These are phyloP conservation scores for Termitomyces sp. DNA, from an alignment of 1,284 basidiomycete genomes.

Conservation along the genomic window DNA sequence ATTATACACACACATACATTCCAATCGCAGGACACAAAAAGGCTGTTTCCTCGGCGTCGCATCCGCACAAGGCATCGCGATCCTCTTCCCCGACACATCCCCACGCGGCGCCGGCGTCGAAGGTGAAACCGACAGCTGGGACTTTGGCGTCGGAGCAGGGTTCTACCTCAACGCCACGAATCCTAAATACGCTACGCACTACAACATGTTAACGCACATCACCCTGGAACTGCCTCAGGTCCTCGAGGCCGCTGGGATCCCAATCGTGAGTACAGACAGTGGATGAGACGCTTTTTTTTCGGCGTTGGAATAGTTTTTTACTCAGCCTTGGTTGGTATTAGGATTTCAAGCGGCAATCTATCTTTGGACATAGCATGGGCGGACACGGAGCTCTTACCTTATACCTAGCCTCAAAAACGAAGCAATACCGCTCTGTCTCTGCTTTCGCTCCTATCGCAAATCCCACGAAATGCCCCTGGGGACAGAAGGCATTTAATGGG, in stretches of 20 bases:
- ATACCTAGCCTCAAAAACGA: constrained; percentile 73
- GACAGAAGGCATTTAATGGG: constrained; percentile 87
- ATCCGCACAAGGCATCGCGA: constrained; percentile 77
- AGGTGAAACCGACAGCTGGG: constrained; percentile 86
- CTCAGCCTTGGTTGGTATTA: constrained; percentile 27
- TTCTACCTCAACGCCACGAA: constrained; percentile 91
- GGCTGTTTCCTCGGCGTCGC: constrained; percentile 81
- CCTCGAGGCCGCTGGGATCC: constrained; percentile 64
- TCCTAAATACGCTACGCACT: constrained; percentile 75
- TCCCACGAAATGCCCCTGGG: constrained; percentile 87
- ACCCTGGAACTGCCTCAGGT: constrained; percentile 78
- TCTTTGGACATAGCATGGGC: constrained; percentile 88
- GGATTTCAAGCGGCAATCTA: constrained; percentile 70
- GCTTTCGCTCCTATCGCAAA: constrained; percentile 93
- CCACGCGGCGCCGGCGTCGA: constrained; percentile 89
- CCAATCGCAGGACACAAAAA: constrained; percentile 71
- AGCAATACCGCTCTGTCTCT: constrained; percentile 82
- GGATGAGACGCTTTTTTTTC: no score
- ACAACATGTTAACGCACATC: constrained; percentile 88
- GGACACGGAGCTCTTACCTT: constrained; percentile 93
- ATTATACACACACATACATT: no score
- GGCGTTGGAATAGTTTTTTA: not conserved
- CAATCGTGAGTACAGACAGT: constrained; percentile 47
- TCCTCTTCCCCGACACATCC: constrained; percentile 95
- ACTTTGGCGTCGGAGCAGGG: constrained; percentile 91